Base-by-base conservation (phyloP, 2,329 filamentous ascomycete species). In the Pseudocercospora eumusae region DNA sequence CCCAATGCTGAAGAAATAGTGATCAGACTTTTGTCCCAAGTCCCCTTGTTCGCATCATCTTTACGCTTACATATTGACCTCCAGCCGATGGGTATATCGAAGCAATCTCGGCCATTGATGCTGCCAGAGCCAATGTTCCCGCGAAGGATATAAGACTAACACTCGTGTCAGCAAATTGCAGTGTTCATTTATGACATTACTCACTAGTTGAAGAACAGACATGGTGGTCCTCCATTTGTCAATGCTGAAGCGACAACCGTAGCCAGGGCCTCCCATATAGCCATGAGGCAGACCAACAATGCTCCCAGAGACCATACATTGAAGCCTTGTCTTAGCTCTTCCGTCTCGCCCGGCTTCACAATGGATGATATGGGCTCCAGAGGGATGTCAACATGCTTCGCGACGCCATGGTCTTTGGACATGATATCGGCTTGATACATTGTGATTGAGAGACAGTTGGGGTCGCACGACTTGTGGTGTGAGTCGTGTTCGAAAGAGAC, bases 251-350 rank as follows among this genome's bases (percentile, higher is more conserved):
- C 75, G 10, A 83, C 74, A 4, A 83, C 80, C 1, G 77, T 78
- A 0, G 78, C 78, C 2, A 82, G 68, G 0, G 81, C 80, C 59
- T 83, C 81, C 81, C 80, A 83, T 9, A 81, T 82, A 40, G 77
- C 81, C 80, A 82, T 82, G 49, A 83, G 71, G 50, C 79, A 81
- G 7, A 82, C 69, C 50, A 79, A 78, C 5, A 83, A 69, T 3
- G 75, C 74, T 13, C 75, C 75, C 1, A 83, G 71, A 0, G 80
- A 79, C 67, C 77, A 78, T 1, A 82, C 65, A 56, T 57, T 62
- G 54, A 64, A 64, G 7, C 59, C 60, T 60, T 64, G 57, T 10
- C 54, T 57, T 23, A 62, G 36, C 52, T 62, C 59, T 53, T 64
- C 60, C 8, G 60, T 56, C 33, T 60, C 56, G 25, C 63, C 63